Percentiles rank a stretch among this genome's conserved stretches.
These are phyloP conservation scores for Podospora anserina DNA, from an alignment of 495 filamentous ascomycete genomes.

Conservation along the genomic window DNA sequence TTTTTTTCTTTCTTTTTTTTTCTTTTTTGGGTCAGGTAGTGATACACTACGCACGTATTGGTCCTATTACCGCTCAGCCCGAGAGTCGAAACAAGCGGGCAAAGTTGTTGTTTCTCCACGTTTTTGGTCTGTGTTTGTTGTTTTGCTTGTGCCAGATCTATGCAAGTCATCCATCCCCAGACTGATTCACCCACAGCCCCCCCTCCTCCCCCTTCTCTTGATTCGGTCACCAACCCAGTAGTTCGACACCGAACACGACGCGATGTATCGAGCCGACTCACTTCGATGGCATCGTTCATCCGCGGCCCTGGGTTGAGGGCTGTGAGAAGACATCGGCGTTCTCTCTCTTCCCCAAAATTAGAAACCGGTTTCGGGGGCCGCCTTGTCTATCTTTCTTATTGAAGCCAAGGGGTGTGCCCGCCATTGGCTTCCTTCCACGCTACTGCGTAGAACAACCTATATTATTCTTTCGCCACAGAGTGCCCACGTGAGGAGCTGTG, in stretches of 20 bases:
- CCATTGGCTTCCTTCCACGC: no score
- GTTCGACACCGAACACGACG: neutral
- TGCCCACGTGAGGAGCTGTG: neutral
- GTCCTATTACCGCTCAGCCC: neutral
- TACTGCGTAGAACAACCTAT: neutral
- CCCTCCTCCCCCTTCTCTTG: neutral
- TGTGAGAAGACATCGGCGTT: no score
- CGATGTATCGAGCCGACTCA: neutral
- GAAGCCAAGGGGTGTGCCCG: neutral
- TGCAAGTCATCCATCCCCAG: neutral
- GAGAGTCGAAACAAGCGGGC: no score
- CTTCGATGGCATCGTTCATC: neutral
- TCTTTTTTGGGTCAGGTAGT: neutral
- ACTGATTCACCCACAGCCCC: neutral
- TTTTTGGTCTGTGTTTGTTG: neutral
- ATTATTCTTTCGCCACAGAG: neutral
- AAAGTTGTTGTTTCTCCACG: neutral
- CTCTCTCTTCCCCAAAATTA: no score
- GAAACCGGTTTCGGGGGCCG: no score
- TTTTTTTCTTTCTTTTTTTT: neutral
- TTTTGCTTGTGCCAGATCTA: neutral
- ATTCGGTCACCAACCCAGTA: neutral
- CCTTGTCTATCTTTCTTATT: no score
- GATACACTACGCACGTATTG: neutral
- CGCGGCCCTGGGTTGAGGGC: neutral